phyloP scores from a whole-genome alignment of 345 rosid genomes.

The Gossypioides kirkii region DNA sequence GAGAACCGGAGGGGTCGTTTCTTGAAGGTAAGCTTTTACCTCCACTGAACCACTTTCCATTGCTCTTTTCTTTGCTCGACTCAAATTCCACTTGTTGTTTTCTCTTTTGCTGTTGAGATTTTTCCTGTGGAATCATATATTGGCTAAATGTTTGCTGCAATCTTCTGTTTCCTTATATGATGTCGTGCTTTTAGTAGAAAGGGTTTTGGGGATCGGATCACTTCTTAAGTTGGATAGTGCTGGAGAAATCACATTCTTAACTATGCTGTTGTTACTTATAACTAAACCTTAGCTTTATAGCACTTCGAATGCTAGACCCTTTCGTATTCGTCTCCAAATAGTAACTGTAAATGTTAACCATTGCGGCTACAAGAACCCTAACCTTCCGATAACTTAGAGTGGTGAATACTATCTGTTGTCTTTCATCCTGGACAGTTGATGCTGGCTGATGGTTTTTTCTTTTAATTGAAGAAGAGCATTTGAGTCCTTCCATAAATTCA shows the following conservation, averaged over 20 bases:
- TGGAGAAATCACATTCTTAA: neutral
- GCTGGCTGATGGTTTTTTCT: neutral
- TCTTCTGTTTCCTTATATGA: neutral
- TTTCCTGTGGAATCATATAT: no score
- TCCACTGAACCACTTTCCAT: neutral
- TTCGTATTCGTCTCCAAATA: neutral
- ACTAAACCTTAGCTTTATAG: neutral
- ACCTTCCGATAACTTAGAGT: neutral
- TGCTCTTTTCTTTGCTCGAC: neutral
- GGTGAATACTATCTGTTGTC: neutral
- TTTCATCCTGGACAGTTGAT: neutral
- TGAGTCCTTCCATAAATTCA: neutral
- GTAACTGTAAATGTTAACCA: neutral
- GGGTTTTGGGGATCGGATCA: neutral
- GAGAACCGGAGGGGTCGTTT: constrained; percentile 94
- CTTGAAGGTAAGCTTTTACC: constrained; percentile 54
- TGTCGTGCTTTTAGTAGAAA: neutral
- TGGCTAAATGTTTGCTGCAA: neutral
- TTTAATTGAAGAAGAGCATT: neutral
- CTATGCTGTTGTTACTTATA: neutral
- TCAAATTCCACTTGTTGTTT: neutral
- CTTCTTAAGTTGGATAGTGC: neutral
- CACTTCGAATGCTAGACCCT: neutral
- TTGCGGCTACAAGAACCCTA: neutral
- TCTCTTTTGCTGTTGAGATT: no score